Base-by-base conservation (phyloP, 148 eudicot genomes). In the Pouteria glomerata region DNA sequence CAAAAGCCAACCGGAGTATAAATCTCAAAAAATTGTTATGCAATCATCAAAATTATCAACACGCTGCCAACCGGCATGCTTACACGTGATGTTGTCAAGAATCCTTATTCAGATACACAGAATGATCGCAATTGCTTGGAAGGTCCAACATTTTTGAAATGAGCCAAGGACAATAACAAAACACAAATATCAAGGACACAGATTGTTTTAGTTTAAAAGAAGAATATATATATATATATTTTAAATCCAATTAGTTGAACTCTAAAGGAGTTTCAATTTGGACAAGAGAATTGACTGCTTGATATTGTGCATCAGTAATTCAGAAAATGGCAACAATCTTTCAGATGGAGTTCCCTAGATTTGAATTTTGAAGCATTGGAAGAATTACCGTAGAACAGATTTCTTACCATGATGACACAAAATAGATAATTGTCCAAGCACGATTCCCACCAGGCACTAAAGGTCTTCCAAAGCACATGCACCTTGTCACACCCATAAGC, bases 341-440 rank as follows among this genome's bases (percentile, higher is more conserved):
- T n/a, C 6, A 24, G 44, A 57, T 19, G 37, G 19, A 27, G 55
- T n/a, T 10, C n/a, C 23, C 53, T 44, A 29, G 51, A 14, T 29
- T 27, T 39, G 10, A 35, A 37, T 29, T 48, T 21, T 5, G 50
- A 55, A 0, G 52, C 30, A 26, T 26, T 0, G 29, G 4, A 39
- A 27, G 14, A 31, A 16, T 63, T 34, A 60, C 12, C 13, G 13
- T 27, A 62, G 12, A 74, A 41, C 39, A 47, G 14, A 14, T 53
- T 64, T 39, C 89, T 85, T 76, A 91, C 98, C 93, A 91, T 69
- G 98, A 95, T 8, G 87, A 83, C 57, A 89, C 34, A 47, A 95
- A 95, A 69, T 95, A 95, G 57, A 95, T 95, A 33, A 95, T 95
- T 58, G 97, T 81, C 98, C 98, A 95, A 30, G 98, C 98, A 73